Evolutionary conservation across 495 filamentous ascomycete genomes (phyloP).

Genomic region (Oidiodendron maius): DNA sequence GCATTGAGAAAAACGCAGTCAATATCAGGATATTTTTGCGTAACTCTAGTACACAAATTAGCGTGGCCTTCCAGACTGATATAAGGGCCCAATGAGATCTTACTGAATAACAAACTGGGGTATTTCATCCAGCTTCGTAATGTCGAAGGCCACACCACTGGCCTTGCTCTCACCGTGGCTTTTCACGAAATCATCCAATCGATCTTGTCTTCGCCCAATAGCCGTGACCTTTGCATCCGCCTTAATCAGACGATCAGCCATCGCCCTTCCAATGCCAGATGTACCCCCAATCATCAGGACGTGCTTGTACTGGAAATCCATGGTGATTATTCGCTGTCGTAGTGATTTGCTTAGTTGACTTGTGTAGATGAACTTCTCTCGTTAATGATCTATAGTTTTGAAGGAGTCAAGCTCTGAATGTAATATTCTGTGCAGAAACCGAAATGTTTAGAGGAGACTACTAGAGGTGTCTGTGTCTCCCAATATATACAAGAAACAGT

Average conservation of each 20-base stretch:
- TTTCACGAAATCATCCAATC: conserved; percentile 47
- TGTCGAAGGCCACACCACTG: conserved; percentile 45
- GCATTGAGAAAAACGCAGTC: conserved; percentile 41
- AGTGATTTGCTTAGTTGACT: too few relatives aligned
- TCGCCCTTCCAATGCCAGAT: conserved; percentile 40
- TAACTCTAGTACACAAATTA: conserved; percentile 30
- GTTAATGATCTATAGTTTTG: too few relatives aligned
- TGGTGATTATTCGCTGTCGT: too few relatives aligned
- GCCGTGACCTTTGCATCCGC: conserved; percentile 35
- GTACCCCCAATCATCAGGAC: conserved; percentile 42
- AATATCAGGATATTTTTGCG: conserved; percentile 42
- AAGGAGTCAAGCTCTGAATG: too few relatives aligned
- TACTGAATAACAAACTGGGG: conserved; percentile 42
- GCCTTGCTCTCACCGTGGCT: conserved; percentile 37
- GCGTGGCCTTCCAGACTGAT: not conserved
- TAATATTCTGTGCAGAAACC: too few relatives aligned
- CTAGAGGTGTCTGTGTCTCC: too few relatives aligned
- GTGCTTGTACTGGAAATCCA: conserved; percentile 17
- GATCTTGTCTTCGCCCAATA: conserved; percentile 50
- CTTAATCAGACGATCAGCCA: conserved; percentile 17
- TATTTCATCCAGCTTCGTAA: conserved; percentile 47
- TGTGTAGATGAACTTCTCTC: too few relatives aligned
- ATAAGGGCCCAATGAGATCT: not conserved
- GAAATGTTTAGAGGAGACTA: too few relatives aligned
- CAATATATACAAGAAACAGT: too few relatives aligned